Evolutionary conservation across 495 filamentous ascomycete genomes (phyloP), one percentile per base, ranked within the genome.

Genomic region (Aspergillus kassunensis): DNA sequence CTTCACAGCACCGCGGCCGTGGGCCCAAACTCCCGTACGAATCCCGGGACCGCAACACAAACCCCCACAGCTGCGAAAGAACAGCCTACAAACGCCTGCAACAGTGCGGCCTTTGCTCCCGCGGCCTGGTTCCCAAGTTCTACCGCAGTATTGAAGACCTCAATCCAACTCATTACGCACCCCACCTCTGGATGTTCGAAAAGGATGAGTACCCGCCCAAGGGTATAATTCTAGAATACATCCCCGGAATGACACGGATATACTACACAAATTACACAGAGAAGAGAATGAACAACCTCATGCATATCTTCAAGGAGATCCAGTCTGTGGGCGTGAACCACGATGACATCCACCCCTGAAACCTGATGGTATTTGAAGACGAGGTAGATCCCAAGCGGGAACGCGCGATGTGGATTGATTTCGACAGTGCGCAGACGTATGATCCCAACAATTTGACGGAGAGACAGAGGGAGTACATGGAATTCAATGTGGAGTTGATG

Each of bases 141-240:
- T 58, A 57, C 16, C 56, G 62, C 16, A 27, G 39, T 7, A 52
- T 65, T 5, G 37, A 42, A 37, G 34, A 62, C n/a, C 37, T 65
- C 21, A 20, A 60, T 12, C 53, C 57, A 10, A 42, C 9, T 6
- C 29, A 35, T 16, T 52, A 48, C 13, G 20, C 19, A 40, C 57
- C 62, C 4, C 29, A 31, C 35, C 48, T 65, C 20, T 18, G 56
- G 11, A 42, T 29, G 31, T 65, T 65, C 49, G 12, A 45, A 8
- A 30, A 45, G 5, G 59, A 66, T 30, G 31, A 53, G 18, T 41
- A 55, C 7, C 50, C 39, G 4, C 60, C 57, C 10, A 59, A 54
- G 30, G 60, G 57, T n/a, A 49, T 63, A 25, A 31, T 66, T n/a
- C 52, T 66, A 12, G 63, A 65, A 43, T 65, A 65, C 25, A 58